These are phyloP conservation scores for Hymenoscyphus albidus DNA, from an alignment of 2,329 filamentous ascomycete species.

Conservation along the genomic window DNA sequence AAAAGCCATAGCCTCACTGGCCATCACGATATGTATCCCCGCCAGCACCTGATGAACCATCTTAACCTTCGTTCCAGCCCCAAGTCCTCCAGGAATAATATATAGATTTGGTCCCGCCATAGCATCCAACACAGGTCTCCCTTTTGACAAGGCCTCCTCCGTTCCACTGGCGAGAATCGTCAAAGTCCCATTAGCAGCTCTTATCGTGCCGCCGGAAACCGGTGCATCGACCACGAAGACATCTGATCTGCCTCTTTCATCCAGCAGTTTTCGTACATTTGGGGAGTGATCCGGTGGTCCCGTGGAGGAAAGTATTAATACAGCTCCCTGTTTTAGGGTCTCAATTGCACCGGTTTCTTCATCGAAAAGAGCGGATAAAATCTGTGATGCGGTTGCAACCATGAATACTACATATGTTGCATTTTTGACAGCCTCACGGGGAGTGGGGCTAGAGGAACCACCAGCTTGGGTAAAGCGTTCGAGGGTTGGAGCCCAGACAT, in stretches of 20 bases:
- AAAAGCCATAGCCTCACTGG: slow-evolving; percentile 58
- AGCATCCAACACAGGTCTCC: slow-evolving; percentile 55
- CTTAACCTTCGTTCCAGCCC: slow-evolving; percentile 59
- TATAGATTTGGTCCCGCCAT: slow-evolving; percentile 61
- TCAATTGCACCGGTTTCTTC: slow-evolving; percentile 49
- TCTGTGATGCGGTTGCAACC: slow-evolving; percentile 71
- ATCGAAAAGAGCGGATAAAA: slow-evolving; percentile 61
- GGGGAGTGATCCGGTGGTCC: slow-evolving; percentile 64
- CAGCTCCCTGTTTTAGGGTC: slow-evolving; percentile 49
- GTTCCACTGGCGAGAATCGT: slow-evolving; percentile 70
- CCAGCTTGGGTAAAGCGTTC: slow-evolving; percentile 62
- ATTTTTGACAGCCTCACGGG: slow-evolving; percentile 56
- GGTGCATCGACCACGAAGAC: slow-evolving; percentile 67
- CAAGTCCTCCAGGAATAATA: slow-evolving; percentile 56
- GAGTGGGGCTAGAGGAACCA: slow-evolving; percentile 55
- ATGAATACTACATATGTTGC: slow-evolving; percentile 65
- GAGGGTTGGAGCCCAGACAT: slow-evolving; percentile 64
- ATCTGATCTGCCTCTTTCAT: slow-evolving; percentile 53
- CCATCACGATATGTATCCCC: slow-evolving; percentile 58
- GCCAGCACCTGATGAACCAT: slow-evolving; percentile 62
- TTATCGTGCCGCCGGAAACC: slow-evolving; percentile 65
- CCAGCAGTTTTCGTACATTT: slow-evolving; percentile 54
- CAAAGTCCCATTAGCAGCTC: slow-evolving; percentile 67
- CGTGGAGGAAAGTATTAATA: slow-evolving; percentile 65
- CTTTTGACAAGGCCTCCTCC: slow-evolving; percentile 53